Evolutionary conservation across 306 rosid species (phyloP).

Genomic region (Urtica urens): DNA sequence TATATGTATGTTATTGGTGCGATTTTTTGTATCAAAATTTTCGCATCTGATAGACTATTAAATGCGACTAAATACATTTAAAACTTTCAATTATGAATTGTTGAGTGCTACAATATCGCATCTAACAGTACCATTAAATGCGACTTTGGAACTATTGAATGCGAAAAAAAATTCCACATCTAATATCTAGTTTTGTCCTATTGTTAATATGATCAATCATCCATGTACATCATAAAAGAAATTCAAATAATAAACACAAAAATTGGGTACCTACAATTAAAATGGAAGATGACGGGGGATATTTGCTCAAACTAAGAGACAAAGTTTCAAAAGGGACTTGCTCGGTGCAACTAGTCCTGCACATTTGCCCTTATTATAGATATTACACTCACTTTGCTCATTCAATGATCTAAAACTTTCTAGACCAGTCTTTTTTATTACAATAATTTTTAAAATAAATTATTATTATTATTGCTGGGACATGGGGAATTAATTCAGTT

Average conservation of each 20-base stretch:
- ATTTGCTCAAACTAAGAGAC: neutral
- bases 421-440: neutral
- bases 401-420: neutral
- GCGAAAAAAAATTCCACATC: too few species aligned
- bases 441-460: neutral
- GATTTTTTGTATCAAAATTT: too few species aligned
- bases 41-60: too few species aligned
- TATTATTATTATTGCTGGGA: conserved; percentile 1
- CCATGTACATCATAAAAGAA: too few species aligned
- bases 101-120: too few species aligned
- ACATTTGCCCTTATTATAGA: neutral
- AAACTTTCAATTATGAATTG: too few species aligned
- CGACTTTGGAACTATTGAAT: too few species aligned
- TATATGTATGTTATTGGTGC: too few species aligned
- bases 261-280: neutral
- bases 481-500: neutral
- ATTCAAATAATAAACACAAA: neutral
- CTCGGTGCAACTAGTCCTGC: conserved; percentile 4
- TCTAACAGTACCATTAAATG: too few species aligned
- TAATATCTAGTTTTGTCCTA: too few species aligned
- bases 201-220: too few species aligned
- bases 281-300: neutral
- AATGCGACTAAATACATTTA: too few species aligned
- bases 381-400: conserved; percentile 3
- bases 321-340: conserved; percentile 8